phyloP scores from a whole-genome alignment of 2,329 filamentous ascomycete genomes.

The Teratosphaeria viscida region DNA sequence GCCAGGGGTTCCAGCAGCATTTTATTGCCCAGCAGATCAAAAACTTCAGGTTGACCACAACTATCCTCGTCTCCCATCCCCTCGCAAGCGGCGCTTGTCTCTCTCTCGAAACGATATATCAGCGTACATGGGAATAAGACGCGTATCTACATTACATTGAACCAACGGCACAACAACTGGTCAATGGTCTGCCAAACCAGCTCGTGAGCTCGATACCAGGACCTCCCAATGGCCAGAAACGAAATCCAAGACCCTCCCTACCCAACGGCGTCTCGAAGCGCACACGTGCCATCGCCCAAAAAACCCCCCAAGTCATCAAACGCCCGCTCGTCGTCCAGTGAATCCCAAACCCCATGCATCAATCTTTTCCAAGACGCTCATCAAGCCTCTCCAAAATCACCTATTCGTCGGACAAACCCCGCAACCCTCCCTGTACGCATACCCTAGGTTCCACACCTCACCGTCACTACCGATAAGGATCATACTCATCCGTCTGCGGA shows the following conservation, averaged over 20 bases:
- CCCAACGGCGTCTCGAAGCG: neutral
- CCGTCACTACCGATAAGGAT: slow-evolving; percentile 6
- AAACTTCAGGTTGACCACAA: too few species aligned
- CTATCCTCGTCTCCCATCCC: too few species aligned
- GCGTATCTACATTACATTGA: neutral
- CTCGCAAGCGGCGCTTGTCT: too few species aligned
- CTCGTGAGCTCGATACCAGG: neutral
- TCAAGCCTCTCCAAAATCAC: neutral
- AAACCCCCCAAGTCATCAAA: too few species aligned
- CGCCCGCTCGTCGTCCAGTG: neutral
- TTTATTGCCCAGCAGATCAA: too few species aligned
- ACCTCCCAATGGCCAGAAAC: neutral
- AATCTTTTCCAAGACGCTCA: neutral
- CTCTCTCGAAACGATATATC: neutral
- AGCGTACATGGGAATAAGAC: too few species aligned
- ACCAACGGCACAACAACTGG: neutral
- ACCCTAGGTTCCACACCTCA: neutral
- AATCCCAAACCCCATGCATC: neutral
- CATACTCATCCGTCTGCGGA: slow-evolving; percentile 4
- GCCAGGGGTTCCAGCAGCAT: neutral
- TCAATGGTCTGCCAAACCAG: neutral
- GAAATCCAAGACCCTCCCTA: neutral
- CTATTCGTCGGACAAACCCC: neutral
- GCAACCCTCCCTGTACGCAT: neutral
- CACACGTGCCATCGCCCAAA: too few species aligned